These are phyloP conservation scores for Coccomyxa sp. DNA, from an alignment of 139 green algal genomes.

Conservation along the genomic window DNA sequence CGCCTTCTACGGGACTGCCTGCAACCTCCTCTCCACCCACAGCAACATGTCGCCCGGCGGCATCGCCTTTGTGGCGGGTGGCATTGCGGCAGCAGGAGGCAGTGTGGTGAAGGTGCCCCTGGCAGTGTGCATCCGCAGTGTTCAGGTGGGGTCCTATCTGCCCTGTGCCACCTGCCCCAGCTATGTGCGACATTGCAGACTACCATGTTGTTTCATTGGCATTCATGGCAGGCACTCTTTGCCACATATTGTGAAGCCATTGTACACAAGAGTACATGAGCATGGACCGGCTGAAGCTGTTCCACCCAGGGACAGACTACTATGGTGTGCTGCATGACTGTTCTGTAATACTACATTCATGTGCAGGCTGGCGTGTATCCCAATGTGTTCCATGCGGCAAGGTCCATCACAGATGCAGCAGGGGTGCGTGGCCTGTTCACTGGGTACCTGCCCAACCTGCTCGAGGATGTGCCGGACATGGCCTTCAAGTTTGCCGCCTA, in stretches of 20 bases:
- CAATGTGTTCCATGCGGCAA: slow-evolving; percentile 67
- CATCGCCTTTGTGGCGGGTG: slow-evolving; percentile 73
- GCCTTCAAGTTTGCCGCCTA: slow-evolving; percentile 90
- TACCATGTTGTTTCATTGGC: background rate
- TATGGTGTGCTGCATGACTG: no score
- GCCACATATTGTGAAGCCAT: no score
- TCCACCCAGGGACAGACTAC: no score
- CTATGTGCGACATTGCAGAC: background rate
- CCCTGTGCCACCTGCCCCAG: no score
- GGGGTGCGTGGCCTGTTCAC: slow-evolving; percentile 75
- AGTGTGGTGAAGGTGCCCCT: slow-evolving; percentile 85
- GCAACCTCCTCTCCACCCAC: slow-evolving; percentile 51
- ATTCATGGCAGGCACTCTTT: no score
- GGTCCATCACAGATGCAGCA: slow-evolving; percentile 54
- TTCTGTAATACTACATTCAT: no score
- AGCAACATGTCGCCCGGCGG: slow-evolving; percentile 39
- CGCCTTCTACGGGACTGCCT: slow-evolving; percentile 64
- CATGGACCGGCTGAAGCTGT: no score
- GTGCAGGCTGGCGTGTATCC: slow-evolving; percentile 83
- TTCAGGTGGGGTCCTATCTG: slow-evolving; percentile 17
- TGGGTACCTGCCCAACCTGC: slow-evolving; percentile 80
- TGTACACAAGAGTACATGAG: no score
- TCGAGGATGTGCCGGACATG: slow-evolving; percentile 93
- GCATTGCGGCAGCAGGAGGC: slow-evolving; percentile 65
- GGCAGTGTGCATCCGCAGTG: slow-evolving; percentile 82